Base-by-base conservation (phyloP, 768 basidiomycete species). In the Chlorophyllum brunneum region DNA sequence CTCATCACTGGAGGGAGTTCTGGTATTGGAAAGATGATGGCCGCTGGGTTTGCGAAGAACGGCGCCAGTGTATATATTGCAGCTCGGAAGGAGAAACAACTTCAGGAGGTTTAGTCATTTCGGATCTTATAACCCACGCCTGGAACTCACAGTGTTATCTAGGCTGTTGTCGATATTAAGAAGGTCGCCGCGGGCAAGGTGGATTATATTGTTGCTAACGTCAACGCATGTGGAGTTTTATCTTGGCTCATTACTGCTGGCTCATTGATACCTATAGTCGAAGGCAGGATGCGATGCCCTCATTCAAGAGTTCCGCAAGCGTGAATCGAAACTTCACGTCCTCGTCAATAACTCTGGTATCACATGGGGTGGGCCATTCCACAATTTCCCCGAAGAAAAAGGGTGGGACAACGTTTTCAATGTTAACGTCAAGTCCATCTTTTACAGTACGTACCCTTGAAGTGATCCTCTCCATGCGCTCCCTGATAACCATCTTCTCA, bases 1-100 rank as follows among this genome's bases (percentile, higher is more conserved):
- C 80, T 92, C 40, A 80, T 92, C 16, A 92, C 89, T 1, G 92
- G 92, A 2, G 92, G 92, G 18, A 82, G 87, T 42, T 85, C 86
- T 34, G 92, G 92, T 1, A 80, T 95, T 39, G 92, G 92, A 6
- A 83, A 80, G 61, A 86, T 90, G 80, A 92, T 94, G 59, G 90
- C 92, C 20, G 71, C 81, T 0, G 85, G 88, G 1, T 85, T 91
- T 59, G 88, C 86, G 1, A 81, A 85, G 68, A 93, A 94, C 60
- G 92, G 92, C 10, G 89, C 86, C 29, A 86, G 82, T 59, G 92
- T 95, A 36, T 93, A 94, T 70, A 92, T 95, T 58, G 91, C 92
- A 11, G 85, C 89, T 9, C 76, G 92, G 50, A 93, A 92, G 64
- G 88, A 90, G 70, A 64, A 73, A 16, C 85, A 86, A 59, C 75